Evolutionary conservation across 2,329 filamentous ascomycete genomes (phyloP).

Genomic region (Pseudogymnoascus sp.): DNA sequence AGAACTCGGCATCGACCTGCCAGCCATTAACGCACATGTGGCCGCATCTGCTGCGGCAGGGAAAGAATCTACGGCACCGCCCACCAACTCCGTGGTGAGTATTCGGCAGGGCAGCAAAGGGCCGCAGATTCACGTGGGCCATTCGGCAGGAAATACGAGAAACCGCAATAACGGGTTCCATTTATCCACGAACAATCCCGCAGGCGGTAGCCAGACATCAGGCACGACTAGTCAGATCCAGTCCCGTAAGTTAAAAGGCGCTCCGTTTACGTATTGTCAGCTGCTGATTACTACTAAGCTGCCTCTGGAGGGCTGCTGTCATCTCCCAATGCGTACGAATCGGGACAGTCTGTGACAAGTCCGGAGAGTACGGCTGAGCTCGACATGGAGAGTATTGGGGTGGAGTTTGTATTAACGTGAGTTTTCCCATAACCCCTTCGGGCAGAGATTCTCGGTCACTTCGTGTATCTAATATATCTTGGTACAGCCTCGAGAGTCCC

Average conservation of each 20-base stretch:
- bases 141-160: constrained; percentile 15
- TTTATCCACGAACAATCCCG: not conserved
- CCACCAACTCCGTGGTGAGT: not conserved
- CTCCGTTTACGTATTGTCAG: not conserved
- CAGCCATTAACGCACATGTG: not conserved
- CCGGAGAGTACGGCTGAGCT: not conserved
- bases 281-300: not conserved
- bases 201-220: not conserved
- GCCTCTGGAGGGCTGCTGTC: not conserved
- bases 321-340: not conserved
- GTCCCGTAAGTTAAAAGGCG: not conserved
- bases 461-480: not conserved
- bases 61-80: constrained; percentile 14
- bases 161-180: too few species aligned
- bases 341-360: not conserved
- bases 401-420: constrained; percentile 2
- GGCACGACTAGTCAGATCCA: not conserved
- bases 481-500: not conserved
- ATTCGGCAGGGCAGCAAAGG: not conserved
- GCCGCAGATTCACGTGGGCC: not conserved
- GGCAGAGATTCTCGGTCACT: not conserved
- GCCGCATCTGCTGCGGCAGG: not conserved
- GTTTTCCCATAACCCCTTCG: not conserved
- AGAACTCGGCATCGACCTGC: not conserved
- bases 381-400: not conserved